Percentiles rank a stretch among this genome's conserved stretches.
phyloP scores from a whole-genome alignment of 345 rosid species.

The Kandelia obovata region DNA sequence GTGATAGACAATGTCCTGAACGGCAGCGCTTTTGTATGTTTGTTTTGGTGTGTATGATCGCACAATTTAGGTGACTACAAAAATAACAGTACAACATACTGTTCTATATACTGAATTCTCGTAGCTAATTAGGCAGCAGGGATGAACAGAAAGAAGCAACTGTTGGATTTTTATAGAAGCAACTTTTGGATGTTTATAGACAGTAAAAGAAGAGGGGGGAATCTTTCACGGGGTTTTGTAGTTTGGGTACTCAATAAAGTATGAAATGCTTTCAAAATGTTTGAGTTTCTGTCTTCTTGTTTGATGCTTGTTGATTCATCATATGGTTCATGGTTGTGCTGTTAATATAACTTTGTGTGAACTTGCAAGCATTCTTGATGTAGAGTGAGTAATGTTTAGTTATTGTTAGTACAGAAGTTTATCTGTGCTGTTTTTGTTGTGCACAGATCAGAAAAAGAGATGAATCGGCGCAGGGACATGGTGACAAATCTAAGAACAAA shows the following conservation, averaged over 20 bases:
- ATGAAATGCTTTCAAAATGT: not conserved
- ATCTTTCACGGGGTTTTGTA: too few species aligned
- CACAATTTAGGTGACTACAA: too few species aligned
- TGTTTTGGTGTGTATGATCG: too few species aligned
- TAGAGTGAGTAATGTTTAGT: not conserved
- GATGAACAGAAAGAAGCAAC: too few species aligned
- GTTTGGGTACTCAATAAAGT: not conserved
- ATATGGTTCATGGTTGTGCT: not conserved
- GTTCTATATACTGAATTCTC: too few species aligned
- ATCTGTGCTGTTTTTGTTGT: slow-evolving; percentile 1
- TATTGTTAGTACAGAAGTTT: not conserved
- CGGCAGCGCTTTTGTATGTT: too few species aligned
- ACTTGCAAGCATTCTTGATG: not conserved
- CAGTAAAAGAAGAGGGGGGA: too few species aligned
- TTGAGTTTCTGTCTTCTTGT: not conserved
- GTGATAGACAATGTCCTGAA: too few species aligned
- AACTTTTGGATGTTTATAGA: too few species aligned
- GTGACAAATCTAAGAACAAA: slow-evolving; percentile 64
- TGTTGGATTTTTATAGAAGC: too few species aligned
- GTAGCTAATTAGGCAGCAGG: too few species aligned
- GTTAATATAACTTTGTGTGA: not conserved
- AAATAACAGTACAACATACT: too few species aligned
- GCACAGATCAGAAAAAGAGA: slow-evolving; percentile 84
- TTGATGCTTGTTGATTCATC: not conserved
- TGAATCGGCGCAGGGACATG: slow-evolving; percentile 94